These are phyloP conservation scores for Cyclostephanos tholiformis DNA, from an alignment of 108 stramenopile species.

Conservation along the genomic window DNA sequence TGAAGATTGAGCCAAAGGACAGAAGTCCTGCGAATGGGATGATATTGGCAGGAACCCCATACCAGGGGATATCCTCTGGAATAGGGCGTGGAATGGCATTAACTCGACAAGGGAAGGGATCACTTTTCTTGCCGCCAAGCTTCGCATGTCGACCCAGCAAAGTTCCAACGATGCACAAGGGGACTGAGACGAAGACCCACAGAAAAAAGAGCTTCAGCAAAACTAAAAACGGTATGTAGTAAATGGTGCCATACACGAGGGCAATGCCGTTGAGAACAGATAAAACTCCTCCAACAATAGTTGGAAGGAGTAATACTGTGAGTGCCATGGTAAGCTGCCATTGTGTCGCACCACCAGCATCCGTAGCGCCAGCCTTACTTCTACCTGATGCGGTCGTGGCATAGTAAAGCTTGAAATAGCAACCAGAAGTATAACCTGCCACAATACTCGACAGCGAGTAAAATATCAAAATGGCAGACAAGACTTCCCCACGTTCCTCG, in stretches of 20 bases:
- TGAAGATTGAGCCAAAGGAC: conserved; percentile 97
- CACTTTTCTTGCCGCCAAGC: conserved; percentile 46
- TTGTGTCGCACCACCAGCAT: conserved; percentile 42
- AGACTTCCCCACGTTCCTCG: conserved; percentile 94
- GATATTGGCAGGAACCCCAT: conserved; percentile 87
- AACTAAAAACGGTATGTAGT: conserved; percentile 88
- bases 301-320: conserved; percentile 90
- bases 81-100: conserved; percentile 97
- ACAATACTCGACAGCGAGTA: conserved; percentile 90
- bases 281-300: conserved; percentile 65
- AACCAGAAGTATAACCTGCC: conserved; percentile 89
- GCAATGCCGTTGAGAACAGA: conserved; percentile 83
- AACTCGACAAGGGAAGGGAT: conserved; percentile 94
- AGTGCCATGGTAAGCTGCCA: conserved; percentile 92
- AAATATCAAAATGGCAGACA: conserved; percentile 86
- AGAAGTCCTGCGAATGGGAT: conserved; percentile 90
- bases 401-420: conserved; percentile 92
- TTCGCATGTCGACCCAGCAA: conserved; percentile 91
- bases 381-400: conserved; percentile 65
- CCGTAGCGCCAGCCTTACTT: conserved; percentile 29
- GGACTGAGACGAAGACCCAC: conserved; percentile 94
- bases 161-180: conserved; percentile 92
- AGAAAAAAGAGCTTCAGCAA: conserved; percentile 91
- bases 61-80: conserved; percentile 93
- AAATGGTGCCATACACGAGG: conserved; percentile 87